Conservation (phyloP, 2,329 filamentous ascomycete species). For the Orbilia ellipsospora region DNA sequence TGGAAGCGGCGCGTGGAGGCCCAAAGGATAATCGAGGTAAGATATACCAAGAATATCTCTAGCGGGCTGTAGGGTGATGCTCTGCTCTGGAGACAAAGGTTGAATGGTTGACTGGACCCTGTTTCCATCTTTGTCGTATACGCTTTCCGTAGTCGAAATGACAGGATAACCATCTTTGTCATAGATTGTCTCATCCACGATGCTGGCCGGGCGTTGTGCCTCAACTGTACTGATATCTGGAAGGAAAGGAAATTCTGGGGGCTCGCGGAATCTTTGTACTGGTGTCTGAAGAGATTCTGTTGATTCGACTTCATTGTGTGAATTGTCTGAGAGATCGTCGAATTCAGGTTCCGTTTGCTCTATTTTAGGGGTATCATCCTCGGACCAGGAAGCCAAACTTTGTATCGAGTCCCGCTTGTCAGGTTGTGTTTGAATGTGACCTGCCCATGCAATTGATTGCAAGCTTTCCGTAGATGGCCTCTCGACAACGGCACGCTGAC, state of each 20-base stretch:
- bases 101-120: not conserved
- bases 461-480: conserved; percentile 39
- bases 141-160: not conserved
- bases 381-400: conserved; percentile 50
- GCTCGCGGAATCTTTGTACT: conserved; percentile 7
- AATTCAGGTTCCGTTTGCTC: conserved; percentile 27
- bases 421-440: conserved; percentile 17
- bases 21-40: not conserved
- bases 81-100: not conserved
- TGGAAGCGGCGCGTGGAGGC: conserved; percentile 22
- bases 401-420: conserved; percentile 19
- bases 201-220: not conserved
- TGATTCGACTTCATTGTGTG: not conserved
- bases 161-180: conserved; percentile 32
- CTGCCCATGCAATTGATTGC: conserved; percentile 40
- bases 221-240: not conserved
- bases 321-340: not conserved
- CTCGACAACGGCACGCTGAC: conserved; percentile 5
- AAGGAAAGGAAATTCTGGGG: not conserved
- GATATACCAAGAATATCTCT: not conserved
- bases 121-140: conserved; percentile 41
- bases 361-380: conserved; percentile 36
- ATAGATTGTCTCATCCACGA: conserved; percentile 5
- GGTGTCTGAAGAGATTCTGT: conserved; percentile 20
- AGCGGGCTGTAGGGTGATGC: not conserved